A percentile compares a stretch with the other conserved stretches of the same genome.
Conservation (phyloP, 192 early-diverging fungal species). For the Kickxella alabastrina region DNA sequence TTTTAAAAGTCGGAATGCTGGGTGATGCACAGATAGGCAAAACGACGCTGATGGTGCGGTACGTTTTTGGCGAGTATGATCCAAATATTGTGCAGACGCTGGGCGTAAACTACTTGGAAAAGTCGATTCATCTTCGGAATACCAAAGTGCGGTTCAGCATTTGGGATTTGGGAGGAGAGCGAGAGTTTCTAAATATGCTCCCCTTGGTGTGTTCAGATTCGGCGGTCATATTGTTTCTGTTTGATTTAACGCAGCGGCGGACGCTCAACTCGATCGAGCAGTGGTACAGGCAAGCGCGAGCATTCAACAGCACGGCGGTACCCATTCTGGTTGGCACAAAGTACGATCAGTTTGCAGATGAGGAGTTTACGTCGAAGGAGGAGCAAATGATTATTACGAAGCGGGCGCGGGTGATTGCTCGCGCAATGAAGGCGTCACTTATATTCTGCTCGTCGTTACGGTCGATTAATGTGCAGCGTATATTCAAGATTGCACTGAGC, state of each 20-base stretch:
- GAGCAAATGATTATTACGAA: constrained; percentile 92
- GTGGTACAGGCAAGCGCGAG: constrained; percentile 94
- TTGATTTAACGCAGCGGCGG: constrained; percentile 87
- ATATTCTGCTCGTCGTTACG: constrained; percentile 93
- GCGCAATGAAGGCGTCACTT: constrained; percentile 92
- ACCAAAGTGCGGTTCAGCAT: constrained; percentile 95
- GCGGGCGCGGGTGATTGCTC: constrained; percentile 84
- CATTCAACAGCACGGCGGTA: constrained; percentile 93
- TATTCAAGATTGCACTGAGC: constrained; percentile 92
- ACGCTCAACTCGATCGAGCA: constrained; percentile 92
- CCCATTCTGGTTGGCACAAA: constrained; percentile 95
- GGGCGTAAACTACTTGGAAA: constrained; percentile 97
- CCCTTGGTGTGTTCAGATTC: constrained; percentile 97
- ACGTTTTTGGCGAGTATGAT: constrained; percentile 92
- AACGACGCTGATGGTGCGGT: constrained; percentile 95
- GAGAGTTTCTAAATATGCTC: constrained; percentile 96
- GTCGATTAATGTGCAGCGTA: constrained; percentile 95
- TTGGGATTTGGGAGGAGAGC: constrained; percentile 96
- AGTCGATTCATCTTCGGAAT: constrained; percentile 84
- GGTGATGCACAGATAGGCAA: constrained; percentile 97
- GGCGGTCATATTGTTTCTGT: constrained; percentile 92
- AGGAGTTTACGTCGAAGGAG: constrained; percentile 61
- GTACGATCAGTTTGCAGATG: constrained; percentile 85
- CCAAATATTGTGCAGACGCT: constrained; percentile 95
- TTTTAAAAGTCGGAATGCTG: constrained; percentile 94